Percentiles rank a stretch among this genome's conserved stretches.
phyloP scores from a whole-genome alignment of 1,284 basidiomycete species.

The Ceratobasidium sp. region DNA sequence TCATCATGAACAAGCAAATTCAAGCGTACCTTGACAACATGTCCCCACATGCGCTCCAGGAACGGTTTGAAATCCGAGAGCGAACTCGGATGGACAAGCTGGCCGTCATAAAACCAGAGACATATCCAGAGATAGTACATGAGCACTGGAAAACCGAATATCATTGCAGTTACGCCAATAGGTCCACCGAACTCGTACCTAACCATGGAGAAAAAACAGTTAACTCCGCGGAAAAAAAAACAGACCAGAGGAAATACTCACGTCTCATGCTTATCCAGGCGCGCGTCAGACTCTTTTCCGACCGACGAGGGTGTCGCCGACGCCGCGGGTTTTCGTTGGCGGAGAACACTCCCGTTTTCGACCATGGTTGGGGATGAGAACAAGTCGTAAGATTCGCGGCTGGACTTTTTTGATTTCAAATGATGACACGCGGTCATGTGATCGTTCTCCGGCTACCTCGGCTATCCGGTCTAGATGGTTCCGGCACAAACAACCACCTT shows the following conservation, averaged over 20 bases:
- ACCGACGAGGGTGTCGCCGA: conserved; percentile 1
- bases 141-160: conserved; percentile 91
- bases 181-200: conserved; percentile 98
- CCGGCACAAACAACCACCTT: no score
- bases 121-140: conserved; percentile 99
- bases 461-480: background rate
- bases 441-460: conserved; percentile 30
- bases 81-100: conserved; percentile 80
- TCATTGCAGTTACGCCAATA: conserved; percentile 91
- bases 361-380: conserved; percentile 14
- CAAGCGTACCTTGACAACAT: conserved; percentile 78
- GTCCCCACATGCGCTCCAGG: conserved; percentile 84
- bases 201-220: background rate
- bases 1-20: background rate
- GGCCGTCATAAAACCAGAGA: conserved; percentile 95
- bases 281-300: conserved; percentile 33
- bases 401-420: conserved; percentile 30
- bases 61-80: conserved; percentile 84
- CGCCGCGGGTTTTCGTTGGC: conserved; percentile 23
- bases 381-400: conserved; percentile 18
- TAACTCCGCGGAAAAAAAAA: background rate
- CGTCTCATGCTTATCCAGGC: conserved; percentile 40
- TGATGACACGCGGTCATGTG: conserved; percentile 32
- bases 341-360: conserved; percentile 18
- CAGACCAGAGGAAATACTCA: background rate